A percentile compares a stretch with the other conserved stretches of the same genome.
phyloP scores from a whole-genome alignment of 345 rosid genomes.

The Lepidium sativum region DNA sequence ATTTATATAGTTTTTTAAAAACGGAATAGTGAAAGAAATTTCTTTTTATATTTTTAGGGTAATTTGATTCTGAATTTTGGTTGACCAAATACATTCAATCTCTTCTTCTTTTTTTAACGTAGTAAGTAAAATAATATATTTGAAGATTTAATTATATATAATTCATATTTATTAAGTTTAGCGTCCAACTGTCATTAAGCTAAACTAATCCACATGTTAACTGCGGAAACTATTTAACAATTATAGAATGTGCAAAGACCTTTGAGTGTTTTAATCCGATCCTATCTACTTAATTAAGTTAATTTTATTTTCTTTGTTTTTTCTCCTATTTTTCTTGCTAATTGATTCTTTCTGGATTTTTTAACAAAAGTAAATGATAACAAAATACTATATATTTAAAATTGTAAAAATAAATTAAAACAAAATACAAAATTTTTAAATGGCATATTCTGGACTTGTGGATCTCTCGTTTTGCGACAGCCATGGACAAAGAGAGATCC shows the following conservation, averaged over 20 bases:
- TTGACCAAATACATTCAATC: conserved; percentile 25
- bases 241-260: background rate
- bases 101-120: background rate
- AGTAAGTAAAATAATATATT: background rate
- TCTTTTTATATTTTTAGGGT: too few species aligned
- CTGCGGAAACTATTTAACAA: background rate
- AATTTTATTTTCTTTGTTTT: background rate
- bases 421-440: background rate
- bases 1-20: background rate
- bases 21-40: background rate
- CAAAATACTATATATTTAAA: background rate
- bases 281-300: background rate
- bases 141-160: conserved; percentile 1
- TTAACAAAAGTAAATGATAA: background rate
- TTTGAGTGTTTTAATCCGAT: background rate
- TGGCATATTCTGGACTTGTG: conserved; percentile 24
- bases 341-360: background rate
- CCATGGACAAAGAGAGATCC: conserved; percentile 8
- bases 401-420: background rate
- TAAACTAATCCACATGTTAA: conserved; percentile 18
- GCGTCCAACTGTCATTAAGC: background rate
- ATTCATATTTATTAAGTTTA: conserved; percentile 1
- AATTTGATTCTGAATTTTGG: conserved; percentile 5
- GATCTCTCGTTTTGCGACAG: conserved; percentile 9
- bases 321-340: background rate